These are phyloP conservation scores for Corynespora cassiicola DNA, from an alignment of 2,329 filamentous ascomycete species.

Conservation along the genomic window DNA sequence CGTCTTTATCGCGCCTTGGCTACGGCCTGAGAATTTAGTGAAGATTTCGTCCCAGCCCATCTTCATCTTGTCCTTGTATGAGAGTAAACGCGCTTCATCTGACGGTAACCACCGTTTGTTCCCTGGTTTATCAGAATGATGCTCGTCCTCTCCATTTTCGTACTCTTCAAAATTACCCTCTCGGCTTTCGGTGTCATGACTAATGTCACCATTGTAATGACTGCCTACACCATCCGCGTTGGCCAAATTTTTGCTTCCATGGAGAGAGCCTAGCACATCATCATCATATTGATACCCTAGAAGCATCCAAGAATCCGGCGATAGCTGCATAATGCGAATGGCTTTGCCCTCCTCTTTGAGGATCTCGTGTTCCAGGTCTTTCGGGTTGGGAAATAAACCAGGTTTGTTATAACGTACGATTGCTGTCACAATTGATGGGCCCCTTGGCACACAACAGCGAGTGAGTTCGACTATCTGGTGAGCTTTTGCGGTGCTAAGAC, in stretches of 20 bases:
- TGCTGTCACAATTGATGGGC: conserved; percentile 14
- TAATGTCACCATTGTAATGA: conserved; percentile 10
- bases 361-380: conserved; percentile 8
- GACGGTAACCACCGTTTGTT: conserved; percentile 12
- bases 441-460: conserved; percentile 9
- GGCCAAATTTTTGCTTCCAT: conserved; percentile 10
- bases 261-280: conserved; percentile 9
- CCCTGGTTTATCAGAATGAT: conserved; percentile 7
- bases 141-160: conserved; percentile 11
- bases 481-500: conserved; percentile 4
- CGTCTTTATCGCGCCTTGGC: conserved; percentile 13
- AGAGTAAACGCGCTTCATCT: conserved; percentile 14
- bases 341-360: conserved; percentile 15
- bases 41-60: conserved; percentile 16
- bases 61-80: conserved; percentile 10
- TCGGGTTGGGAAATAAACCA: conserved; percentile 7
- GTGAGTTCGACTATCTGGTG: conserved; percentile 14
- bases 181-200: conserved; percentile 13
- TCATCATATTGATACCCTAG: conserved; percentile 14
- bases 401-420: conserved; percentile 12
- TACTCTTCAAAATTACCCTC: conserved; percentile 14
- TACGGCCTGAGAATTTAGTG: conserved; percentile 16
- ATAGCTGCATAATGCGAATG: conserved; percentile 12
- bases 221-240: conserved; percentile 11
- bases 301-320: conserved; percentile 15